phyloP scores from a whole-genome alignment of 495 filamentous ascomycete species.

The Xylaria venustula region DNA sequence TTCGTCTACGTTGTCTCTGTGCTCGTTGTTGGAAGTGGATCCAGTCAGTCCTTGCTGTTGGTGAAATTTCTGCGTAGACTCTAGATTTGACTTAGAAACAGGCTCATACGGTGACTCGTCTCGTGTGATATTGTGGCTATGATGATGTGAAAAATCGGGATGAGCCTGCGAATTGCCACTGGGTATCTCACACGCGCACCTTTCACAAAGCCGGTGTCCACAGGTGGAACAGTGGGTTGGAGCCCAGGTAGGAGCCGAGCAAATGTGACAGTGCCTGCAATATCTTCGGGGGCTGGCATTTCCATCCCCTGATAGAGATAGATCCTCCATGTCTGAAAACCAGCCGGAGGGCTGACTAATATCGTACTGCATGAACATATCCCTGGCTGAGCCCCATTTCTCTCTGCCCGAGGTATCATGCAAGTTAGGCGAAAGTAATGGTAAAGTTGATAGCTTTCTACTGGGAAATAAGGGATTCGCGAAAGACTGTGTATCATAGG shows the following conservation, averaged over 20 bases:
- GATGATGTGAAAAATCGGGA: conserved; percentile 11
- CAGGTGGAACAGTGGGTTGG: conserved; percentile 36
- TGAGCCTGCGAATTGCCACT: conserved; percentile 17
- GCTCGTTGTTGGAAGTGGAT: not conserved
- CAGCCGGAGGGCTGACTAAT: conserved; percentile 37
- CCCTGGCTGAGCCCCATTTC: conserved; percentile 26
- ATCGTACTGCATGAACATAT: conserved; percentile 35
- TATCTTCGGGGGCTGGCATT: conserved; percentile 23
- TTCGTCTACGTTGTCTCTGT: not conserved
- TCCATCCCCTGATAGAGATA: conserved; percentile 31
- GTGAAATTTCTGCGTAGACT: not conserved
- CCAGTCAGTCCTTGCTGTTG: no score
- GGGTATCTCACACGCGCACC: conserved; percentile 28
- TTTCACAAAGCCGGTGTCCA: conserved; percentile 35
- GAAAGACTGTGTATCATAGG: not conserved
- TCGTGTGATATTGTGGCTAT: conserved; percentile 1
- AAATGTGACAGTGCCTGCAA: conserved; percentile 38
- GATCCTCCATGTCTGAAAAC: conserved; percentile 39
- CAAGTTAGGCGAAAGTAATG: not conserved
- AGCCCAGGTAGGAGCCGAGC: conserved; percentile 32
- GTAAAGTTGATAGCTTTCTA: not conserved
- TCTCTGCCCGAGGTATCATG: conserved; percentile 11
- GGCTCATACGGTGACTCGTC: not conserved
- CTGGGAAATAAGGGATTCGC: not conserved
- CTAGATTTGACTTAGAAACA: not conserved